phyloP scores from a whole-genome alignment of 2,329 filamentous ascomycete genomes.

The Neonectria ditissima region DNA sequence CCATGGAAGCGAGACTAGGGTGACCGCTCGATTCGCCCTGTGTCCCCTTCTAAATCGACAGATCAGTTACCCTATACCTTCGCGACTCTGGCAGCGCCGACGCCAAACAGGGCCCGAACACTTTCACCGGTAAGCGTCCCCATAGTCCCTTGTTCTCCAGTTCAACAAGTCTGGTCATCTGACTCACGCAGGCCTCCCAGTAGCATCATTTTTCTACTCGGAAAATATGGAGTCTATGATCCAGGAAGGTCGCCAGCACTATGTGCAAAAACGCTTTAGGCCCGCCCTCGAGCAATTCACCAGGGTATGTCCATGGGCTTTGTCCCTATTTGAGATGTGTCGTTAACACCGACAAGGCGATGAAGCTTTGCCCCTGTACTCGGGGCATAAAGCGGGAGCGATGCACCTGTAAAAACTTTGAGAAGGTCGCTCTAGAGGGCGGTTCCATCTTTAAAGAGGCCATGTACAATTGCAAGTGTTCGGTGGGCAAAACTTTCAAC shows the following conservation, averaged over 20 bases:
- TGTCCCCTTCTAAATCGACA: background rate
- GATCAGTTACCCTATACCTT: background rate
- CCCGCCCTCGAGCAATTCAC: slow-evolving; percentile 54
- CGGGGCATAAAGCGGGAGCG: slow-evolving; percentile 51
- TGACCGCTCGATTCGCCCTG: background rate
- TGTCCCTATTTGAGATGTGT: background rate
- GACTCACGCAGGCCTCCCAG: background rate
- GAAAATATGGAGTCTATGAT: slow-evolving; percentile 47
- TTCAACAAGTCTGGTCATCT: background rate
- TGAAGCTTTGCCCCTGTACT: slow-evolving; percentile 52
- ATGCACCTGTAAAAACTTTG: slow-evolving; percentile 56
- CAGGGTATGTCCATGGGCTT: slow-evolving; percentile 39
- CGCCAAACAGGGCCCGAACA: slow-evolving; percentile 1
- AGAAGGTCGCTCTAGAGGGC: slow-evolving; percentile 47
- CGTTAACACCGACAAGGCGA: slow-evolving; percentile 46
- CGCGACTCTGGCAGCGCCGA: background rate
- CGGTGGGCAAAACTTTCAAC: slow-evolving; percentile 51
- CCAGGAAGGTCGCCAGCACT: slow-evolving; percentile 49
- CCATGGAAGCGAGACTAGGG: too few relatives aligned
- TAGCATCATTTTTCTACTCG: background rate
- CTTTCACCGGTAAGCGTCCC: background rate
- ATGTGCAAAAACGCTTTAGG: slow-evolving; percentile 50
- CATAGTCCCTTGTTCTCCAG: background rate
- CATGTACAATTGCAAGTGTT: slow-evolving; percentile 55
- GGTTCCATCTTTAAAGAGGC: slow-evolving; percentile 57